Base-by-base conservation (phyloP, 2,329 filamentous ascomycete genomes). In the Fusarium sp. region DNA sequence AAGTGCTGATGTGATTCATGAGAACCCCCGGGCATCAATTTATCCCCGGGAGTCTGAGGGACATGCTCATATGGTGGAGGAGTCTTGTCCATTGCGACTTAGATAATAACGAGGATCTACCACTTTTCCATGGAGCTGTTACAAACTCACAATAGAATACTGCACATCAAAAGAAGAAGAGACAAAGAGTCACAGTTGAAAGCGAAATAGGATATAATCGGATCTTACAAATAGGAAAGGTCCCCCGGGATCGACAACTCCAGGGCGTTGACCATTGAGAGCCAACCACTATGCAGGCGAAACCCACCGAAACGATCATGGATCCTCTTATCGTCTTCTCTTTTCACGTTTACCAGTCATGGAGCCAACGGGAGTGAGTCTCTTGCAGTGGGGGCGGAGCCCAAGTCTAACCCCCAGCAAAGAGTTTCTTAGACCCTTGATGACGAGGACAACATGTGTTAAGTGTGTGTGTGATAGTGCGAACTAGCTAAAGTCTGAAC, bases 31-130 rank as follows among this genome's bases (percentile, higher is more conserved):
- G 62, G 54, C 31, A 54, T 37, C 58, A 73, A 28, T 41, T 75
- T 75, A 18, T 45, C 46, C 12, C 46, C 52, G 13, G 62, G 57
- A 55, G 61, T 59, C 44, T 60, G 59, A 37, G 64, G 39, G 50
- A 63, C 53, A 41, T 74, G 70, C 51, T 69, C 59, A 56, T 72
- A 73, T 4, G 65, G 61, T 18, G 66, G 64, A 37, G 70, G 65
- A 48, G 59, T 56, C 43, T 49, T 56, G 37, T 68, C 63, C 73
- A 75, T 67, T 48, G 44, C 18, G 42, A 54, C 49, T 41, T 48
- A 31, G 26, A 31, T 44, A 28, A 58, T 25, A 19, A 51, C 18
- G 23, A 45, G 46, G 41, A 28, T 6, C 34, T 57, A 45, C 30
- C 43, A 23, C 34, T 55, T 39, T 46, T 46, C 48, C 30, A 34